Evolutionary conservation across 1,139 yeast species (phyloP).

Genomic region (Geotrichum macrosporum): DNA sequence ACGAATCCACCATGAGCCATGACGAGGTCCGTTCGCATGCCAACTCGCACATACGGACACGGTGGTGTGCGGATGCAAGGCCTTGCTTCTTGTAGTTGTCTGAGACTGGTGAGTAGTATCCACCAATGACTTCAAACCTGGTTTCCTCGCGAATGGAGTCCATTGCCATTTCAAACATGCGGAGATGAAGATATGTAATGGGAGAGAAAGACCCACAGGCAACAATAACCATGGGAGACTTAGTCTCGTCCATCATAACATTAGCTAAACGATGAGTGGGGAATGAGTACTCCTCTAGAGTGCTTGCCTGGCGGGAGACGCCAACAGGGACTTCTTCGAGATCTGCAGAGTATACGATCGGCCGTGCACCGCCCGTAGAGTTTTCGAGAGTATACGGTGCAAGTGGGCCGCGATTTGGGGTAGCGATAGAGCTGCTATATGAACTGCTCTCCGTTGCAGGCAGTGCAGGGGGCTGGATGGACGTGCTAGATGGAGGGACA

Average conservation of each 20-base stretch:
- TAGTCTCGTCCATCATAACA: conserved; percentile 64
- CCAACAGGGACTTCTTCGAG: conserved; percentile 97
- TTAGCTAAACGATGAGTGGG: conserved; percentile 83
- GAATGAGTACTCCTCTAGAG: conserved; percentile 62
- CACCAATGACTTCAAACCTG: conserved; percentile 91
- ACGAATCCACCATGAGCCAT: conserved; percentile 99
- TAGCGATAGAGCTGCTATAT: neutral
- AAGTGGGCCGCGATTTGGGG: neutral
- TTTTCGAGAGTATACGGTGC: conserved; percentile 15
- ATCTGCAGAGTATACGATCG: conserved; percentile 65
- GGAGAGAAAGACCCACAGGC: conserved; percentile 99
- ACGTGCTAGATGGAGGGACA: conserved; percentile 12
- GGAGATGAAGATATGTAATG: conserved; percentile 82
- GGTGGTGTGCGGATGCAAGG: conserved; percentile 76
- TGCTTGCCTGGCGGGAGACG: conserved; percentile 76
- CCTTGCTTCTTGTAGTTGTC: conserved; percentile 94
- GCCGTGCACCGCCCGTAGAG: conserved; percentile 30
- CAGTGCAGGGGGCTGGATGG: neutral
- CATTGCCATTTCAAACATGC: conserved; percentile 98
- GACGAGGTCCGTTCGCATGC: conserved; percentile 96
- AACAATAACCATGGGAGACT: conserved; percentile 85
- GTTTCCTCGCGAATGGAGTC: conserved; percentile 93
- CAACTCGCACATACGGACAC: conserved; percentile 96
- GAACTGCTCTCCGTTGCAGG: neutral
- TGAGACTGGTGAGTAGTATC: conserved; percentile 94